Base-by-base conservation (phyloP, 2,329 filamentous ascomycete genomes). In the Trichophyton benhamiae region DNA sequence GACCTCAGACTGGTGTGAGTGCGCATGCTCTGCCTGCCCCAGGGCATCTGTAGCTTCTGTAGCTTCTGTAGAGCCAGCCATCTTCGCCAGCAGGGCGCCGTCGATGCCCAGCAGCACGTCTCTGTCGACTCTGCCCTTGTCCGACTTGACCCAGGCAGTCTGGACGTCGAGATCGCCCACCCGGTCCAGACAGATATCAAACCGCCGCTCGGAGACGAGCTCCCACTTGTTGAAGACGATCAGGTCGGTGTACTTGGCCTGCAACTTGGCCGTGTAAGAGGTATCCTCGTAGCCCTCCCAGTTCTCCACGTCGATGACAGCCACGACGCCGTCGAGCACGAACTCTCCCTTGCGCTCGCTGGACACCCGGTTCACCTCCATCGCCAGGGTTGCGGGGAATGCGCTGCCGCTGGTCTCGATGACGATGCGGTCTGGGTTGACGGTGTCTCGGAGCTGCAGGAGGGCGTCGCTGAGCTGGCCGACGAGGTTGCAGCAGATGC, bases 401-500 rank as follows among this genome's bases (percentile, higher is more conserved):
- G 91, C 91, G 30, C 85, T 89, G 1, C 94, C 94, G 44, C 84
- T 89, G 1, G 94, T 99, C 80, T 99, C 94, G 72, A 99, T 86
- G 59, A 99, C 84, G 74, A 99, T 94, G 61, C 94, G 83, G 71
- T 96, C 88, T 0, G 91, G 92, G 0, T 67, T 65, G 4, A 81
- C 76, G 42, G 81, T 76, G 27, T 77, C 74, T 58, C 83, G 82
- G 46, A 99, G 84, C 70, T 94, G 86, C 49, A 82, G 77, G 17
- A 99, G 84, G 1, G 92, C 91, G 57, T 87, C 85, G 63, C 84
- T 83, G 6, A 99, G 84, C 74, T 95, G 89, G 15, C 94, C 94
- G 63, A 99, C 92, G 27, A 97, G 87, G 72, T 97, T 97, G 79
- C 94, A 99, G 82, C 94, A 99, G 75, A 99, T 97, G 77, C 94